A percentile compares a stretch with the other conserved stretches of the same genome.
Evolutionary conservation across 805 yeast genomes (phyloP).

Genomic region (Ascoidea asiatica): DNA sequence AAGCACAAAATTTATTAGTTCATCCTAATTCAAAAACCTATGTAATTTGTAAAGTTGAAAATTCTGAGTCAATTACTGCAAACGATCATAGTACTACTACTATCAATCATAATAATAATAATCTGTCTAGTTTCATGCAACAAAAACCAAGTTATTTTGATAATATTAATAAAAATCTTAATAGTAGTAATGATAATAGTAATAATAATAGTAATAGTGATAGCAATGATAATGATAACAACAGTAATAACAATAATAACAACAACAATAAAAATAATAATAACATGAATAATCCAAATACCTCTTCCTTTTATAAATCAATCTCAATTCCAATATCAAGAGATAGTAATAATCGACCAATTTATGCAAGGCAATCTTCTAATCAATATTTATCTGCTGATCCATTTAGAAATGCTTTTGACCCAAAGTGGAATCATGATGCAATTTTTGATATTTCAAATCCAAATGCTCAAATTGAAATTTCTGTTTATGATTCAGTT

Average conservation of each 20-base stretch:
- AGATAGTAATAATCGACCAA: constrained; percentile 21
- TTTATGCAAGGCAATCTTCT: constrained; percentile 30
- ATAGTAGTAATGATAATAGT: not conserved
- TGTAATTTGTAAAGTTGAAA: constrained; percentile 84
- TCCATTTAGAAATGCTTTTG: constrained; percentile 24
- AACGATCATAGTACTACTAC: not conserved
- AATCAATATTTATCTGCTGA: constrained; percentile 18
- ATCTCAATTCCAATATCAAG: constrained; percentile 12
- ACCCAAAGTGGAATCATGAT: constrained; percentile 87
- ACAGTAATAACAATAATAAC: not conserved
- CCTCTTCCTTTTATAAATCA: not conserved
- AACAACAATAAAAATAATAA: not conserved
- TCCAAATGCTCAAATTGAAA: constrained; percentile 68
- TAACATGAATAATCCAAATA: not conserved
- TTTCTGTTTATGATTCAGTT: constrained; percentile 82
- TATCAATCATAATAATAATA: too few species aligned
- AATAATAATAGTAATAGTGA: constrained; percentile 1
- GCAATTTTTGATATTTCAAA: constrained; percentile 89
- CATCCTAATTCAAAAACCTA: constrained; percentile 58
- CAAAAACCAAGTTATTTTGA: too few species aligned
- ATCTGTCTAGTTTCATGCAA: too few species aligned
- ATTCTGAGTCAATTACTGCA: constrained; percentile 74
- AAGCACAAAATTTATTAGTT: constrained; percentile 59
- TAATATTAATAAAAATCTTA: not conserved
- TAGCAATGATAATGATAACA: constrained; percentile 4